phyloP scores from a whole-genome alignment of 768 basidiomycete species.

The Dendrothele bispora region DNA sequence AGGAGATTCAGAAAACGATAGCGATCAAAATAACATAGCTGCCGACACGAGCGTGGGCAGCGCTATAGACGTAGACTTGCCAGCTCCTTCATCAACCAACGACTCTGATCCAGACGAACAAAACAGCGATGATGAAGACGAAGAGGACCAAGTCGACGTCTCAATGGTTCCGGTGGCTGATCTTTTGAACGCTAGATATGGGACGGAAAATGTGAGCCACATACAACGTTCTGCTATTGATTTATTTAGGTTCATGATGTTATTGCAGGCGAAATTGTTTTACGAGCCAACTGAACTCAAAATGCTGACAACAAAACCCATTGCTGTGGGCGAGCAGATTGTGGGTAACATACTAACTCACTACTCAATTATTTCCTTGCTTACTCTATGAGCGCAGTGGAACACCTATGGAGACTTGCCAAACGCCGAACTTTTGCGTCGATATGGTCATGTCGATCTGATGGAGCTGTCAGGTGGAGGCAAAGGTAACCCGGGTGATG shows the following conservation, averaged over 20 bases:
- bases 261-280: slow-evolving; percentile 80
- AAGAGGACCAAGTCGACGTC: slow-evolving; percentile 60
- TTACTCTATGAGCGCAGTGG: slow-evolving; percentile 54
- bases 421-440: slow-evolving; percentile 89
- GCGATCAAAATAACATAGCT: slow-evolving; percentile 22
- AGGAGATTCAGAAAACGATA: slow-evolving; percentile 28
- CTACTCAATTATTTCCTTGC: not conserved
- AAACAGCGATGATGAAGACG: slow-evolving; percentile 37
- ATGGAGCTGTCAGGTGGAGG: slow-evolving; percentile 51
- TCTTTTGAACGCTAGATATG: slow-evolving; percentile 88
- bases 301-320: slow-evolving; percentile 79
- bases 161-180: slow-evolving; percentile 98
- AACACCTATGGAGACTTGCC: slow-evolving; percentile 96
- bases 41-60: slow-evolving; percentile 33
- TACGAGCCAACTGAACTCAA: slow-evolving; percentile 69
- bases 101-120: slow-evolving; percentile 16
- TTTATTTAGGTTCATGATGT: slow-evolving; percentile 6
- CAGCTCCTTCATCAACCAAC: slow-evolving; percentile 9
- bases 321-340: slow-evolving; percentile 83
- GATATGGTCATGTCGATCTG: slow-evolving; percentile 91
- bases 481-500: slow-evolving; percentile 73
- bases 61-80: slow-evolving; percentile 43
- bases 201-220: slow-evolving; percentile 73
- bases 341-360: slow-evolving; percentile 42
- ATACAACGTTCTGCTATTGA: not conserved